phyloP scores from a whole-genome alignment of 225 moss, liverwort and hornwort genomes.

The Rhytidiadelphus loreus region DNA sequence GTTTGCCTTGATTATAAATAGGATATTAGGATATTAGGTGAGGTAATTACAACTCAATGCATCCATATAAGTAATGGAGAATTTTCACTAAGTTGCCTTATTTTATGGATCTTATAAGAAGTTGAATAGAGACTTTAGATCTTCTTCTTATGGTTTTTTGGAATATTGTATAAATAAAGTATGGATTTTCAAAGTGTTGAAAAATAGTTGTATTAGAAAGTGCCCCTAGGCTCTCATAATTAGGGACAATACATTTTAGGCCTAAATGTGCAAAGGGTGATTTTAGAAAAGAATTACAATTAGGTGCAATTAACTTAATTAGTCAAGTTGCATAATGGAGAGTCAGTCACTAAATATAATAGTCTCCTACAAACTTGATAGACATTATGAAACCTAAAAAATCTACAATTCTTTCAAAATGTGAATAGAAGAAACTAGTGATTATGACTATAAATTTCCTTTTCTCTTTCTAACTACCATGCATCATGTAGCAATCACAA shows the following conservation, averaged over 20 bases:
- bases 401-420: background rate
- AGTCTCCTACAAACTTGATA: background rate
- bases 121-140: background rate
- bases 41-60: background rate
- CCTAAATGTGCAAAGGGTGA: rapidly evolving
- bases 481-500: too few species aligned
- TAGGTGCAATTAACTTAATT: background rate
- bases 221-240: rapidly evolving
- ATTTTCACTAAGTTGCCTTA: background rate
- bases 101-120: background rate
- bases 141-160: background rate
- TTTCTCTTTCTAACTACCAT: background rate
- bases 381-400: rapidly evolving
- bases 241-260: background rate
- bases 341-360: rapidly evolving
- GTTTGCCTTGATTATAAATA: rapidly evolving
- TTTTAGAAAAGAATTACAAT: background rate
- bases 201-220: background rate
- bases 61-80: background rate
- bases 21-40: background rate
- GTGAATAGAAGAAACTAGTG: rapidly evolving
- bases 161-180: background rate
- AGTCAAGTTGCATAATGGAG: rapidly evolving
- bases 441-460: too few species aligned
- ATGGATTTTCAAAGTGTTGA: background rate